A percentile compares a stretch with the other conserved stretches of the same genome.
Evolutionary conservation across 2,329 filamentous ascomycete species (phyloP).

Genomic region (Exophiala sp.): DNA sequence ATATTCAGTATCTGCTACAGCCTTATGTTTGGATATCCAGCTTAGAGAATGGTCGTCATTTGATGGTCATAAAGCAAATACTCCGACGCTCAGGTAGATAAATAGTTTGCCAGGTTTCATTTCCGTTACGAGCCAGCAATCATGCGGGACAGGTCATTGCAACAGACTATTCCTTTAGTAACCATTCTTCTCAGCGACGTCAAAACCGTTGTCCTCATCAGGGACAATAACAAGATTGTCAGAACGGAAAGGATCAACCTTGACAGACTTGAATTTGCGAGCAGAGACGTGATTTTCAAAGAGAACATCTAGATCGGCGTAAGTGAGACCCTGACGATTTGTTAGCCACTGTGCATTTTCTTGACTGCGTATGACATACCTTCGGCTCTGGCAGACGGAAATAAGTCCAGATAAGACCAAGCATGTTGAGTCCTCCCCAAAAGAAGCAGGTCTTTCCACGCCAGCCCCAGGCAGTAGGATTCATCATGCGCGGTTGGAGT

Average conservation of each 20-base stretch:
- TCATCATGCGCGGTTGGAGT: constrained; percentile 37
- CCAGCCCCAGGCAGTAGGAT: constrained; percentile 37
- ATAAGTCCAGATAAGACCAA: constrained; percentile 41
- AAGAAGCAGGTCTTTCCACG: constrained; percentile 39
- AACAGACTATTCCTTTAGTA: constrained; percentile 2
- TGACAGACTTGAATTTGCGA: constrained; percentile 36
- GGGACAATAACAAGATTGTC: constrained; percentile 28
- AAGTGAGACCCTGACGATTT: constrained; percentile 36
- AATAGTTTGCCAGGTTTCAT: no score
- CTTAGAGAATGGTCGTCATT: no score
- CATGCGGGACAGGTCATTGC: background rate
- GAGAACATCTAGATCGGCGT: constrained; percentile 42
- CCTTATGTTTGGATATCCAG: no score
- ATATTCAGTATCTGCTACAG: no score
- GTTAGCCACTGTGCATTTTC: constrained; percentile 1
- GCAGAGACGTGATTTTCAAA: constrained; percentile 41
- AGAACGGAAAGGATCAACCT: constrained; percentile 33
- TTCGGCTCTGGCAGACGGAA: constrained; percentile 44
- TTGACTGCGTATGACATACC: constrained; percentile 11
- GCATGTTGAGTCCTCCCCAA: constrained; percentile 37
- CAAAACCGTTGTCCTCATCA: constrained; percentile 21
- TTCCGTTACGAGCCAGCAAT: background rate
- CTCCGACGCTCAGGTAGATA: no score
- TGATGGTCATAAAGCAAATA: no score
- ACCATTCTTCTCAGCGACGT: constrained; percentile 25